phyloP scores from a whole-genome alignment of 2,329 filamentous ascomycete genomes.

The Ceratocystis albifundus region DNA sequence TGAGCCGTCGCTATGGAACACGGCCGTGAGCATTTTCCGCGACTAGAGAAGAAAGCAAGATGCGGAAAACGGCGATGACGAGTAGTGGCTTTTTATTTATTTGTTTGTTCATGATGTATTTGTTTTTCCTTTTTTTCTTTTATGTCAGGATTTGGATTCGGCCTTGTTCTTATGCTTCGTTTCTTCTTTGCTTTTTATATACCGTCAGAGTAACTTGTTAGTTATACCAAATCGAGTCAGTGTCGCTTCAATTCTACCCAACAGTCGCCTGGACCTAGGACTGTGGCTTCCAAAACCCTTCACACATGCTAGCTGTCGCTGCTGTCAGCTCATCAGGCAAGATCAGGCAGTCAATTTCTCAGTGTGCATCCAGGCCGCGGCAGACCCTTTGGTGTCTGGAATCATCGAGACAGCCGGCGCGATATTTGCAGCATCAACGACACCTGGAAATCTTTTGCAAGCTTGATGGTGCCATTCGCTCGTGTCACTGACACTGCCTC shows the following conservation, averaged over 20 bases:
- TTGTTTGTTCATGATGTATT: not conserved
- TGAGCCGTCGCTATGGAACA: constrained; percentile 17
- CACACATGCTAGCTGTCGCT: no score
- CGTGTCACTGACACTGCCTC: no score
- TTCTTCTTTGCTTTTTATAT: constrained; percentile 13
- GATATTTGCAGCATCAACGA: no score
- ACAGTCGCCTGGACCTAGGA: no score
- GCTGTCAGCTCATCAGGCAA: no score
- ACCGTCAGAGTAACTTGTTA: constrained; percentile 17
- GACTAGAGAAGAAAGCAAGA: not conserved
- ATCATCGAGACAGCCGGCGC: no score
- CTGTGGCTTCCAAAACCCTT: no score
- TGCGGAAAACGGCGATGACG: not conserved
- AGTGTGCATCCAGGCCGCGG: no score
- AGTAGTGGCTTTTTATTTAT: not conserved
- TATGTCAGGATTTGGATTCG: not conserved
- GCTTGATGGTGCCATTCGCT: no score
- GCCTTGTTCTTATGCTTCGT: not conserved
- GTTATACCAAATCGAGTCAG: constrained; percentile 7
- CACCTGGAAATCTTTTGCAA: no score
- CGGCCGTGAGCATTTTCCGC: constrained; percentile 18
- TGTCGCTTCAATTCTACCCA: not conserved
- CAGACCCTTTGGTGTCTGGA: no score
- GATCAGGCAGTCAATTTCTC: no score
- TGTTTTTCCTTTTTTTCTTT: not conserved